Base-by-base conservation (phyloP, 805 yeast genomes). In the Sugiyamaella smithiae region DNA sequence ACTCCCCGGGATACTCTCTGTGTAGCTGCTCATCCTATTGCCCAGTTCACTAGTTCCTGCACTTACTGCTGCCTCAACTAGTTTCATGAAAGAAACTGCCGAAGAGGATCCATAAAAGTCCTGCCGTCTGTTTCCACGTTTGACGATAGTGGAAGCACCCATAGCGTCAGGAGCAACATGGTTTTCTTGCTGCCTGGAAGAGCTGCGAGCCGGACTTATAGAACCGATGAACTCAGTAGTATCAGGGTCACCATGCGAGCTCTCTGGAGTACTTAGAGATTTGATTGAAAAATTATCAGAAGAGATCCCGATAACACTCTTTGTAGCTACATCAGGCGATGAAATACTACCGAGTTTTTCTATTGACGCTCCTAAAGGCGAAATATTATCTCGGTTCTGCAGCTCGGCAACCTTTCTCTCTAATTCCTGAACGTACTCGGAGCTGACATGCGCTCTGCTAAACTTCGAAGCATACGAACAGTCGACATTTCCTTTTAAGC, bases 71-170 rank as follows among this genome's bases (percentile, higher is more conserved):
- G 55, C 54, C 17, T 45, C 53, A 20, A 52, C 49, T 2, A 52
- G 37, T 24, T 38, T 14, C 55, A 52, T 49, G 35, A 52, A 52
- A 17, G 55, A 52, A 17, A 49, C 17, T 11, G 52, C 52, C 6
- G 55, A 49, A 12, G 55, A 49, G 16, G 53, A 32, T n/a, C 55
- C 55, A 36, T 50, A 52, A 35, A 52, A 50, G 25, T 45, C 55
- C 47, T 42, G 50, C 2, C 46, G 29, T 2, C 23, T 19, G 40
- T 26, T 24, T 20, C 12, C 14, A 7, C 37, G 20, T 19, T 40
- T 26, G 12, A 20, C 16, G 5, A 19, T 25, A 2, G 43, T 31
- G 8, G 50, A 49, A 7, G 50, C 53, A 4, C 55, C 55, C 49
- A 52, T 49, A 20, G 52, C 52, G 26, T 49, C 52, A 4, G 52